Percentiles rank a stretch among this genome's conserved stretches.
Evolutionary conservation across 805 yeast species (phyloP).

Genomic region (Kuraishia cidri): DNA sequence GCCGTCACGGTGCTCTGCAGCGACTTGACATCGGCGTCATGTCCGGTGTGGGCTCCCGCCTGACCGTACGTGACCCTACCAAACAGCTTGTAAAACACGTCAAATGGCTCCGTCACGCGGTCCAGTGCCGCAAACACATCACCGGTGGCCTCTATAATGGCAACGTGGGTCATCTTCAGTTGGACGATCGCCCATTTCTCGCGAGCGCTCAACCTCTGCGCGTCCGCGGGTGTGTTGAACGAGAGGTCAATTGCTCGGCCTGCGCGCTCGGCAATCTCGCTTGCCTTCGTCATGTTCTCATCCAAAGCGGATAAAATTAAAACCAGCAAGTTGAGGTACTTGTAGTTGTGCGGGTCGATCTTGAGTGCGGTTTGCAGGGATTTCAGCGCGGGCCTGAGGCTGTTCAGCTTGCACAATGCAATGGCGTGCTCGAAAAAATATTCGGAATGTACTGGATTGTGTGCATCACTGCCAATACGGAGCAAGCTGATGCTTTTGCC

Average conservation of each 20-base stretch:
- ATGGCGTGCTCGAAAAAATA: not conserved
- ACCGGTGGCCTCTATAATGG: conserved; percentile 52
- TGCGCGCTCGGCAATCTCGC: conserved; percentile 26
- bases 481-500: not conserved
- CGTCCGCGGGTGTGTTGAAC: conserved; percentile 28
- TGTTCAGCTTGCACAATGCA: not conserved
- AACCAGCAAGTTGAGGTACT: conserved; percentile 60
- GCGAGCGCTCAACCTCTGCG: conserved; percentile 13
- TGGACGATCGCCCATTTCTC: conserved; percentile 46
- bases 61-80: conserved; percentile 17
- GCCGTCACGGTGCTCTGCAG: too few relatives aligned
- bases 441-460: not conserved
- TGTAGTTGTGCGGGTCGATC: conserved; percentile 17
- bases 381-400: not conserved
- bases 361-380: not conserved
- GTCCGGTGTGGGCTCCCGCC: too few relatives aligned
- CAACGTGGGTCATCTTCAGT: conserved; percentile 66
- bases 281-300: conserved; percentile 21
- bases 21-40: not conserved
- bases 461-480: not conserved
- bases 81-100: conserved; percentile 43
- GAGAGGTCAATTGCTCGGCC: not conserved
- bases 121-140: conserved; percentile 56
- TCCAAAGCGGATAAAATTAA: conserved; percentile 57
- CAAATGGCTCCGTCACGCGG: conserved; percentile 57